Base-by-base conservation (phyloP, 2,329 filamentous ascomycete species). In the Diaporthe destruens region DNA sequence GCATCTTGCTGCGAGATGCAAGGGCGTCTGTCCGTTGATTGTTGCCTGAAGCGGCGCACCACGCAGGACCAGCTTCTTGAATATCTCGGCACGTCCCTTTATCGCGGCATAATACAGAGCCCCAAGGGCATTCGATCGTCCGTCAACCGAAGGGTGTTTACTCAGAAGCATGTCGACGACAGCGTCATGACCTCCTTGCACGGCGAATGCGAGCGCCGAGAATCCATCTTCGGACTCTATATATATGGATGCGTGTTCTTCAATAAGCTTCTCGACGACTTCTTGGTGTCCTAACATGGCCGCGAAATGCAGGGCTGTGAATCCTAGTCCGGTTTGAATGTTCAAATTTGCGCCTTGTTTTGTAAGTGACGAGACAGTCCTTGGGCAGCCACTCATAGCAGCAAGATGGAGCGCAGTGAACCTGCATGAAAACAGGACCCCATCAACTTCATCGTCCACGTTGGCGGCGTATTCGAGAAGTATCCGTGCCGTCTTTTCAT, bases 181-280 rank as follows among this genome's bases (percentile, higher is more conserved):
- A 20, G 59, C 23, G 25, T 65, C 59, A 65, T 65, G 42, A 51
- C 59, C 59, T 32, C 6, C 59, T 23, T 44, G 44, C 23, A 49
- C 59, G n/a, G 59, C 59, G 18, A 49, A 42, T 49, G 59, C 44
- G 11, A 65, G 39, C 42, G 59, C 39, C 39, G 59, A 51, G 39
- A 65, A 49, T 16, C 12, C 14, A 56, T 32, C 32, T 18, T 1
- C 54, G 29, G 54, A 56, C 54, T 56, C 12, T 4, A 56, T 8
- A 29, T 56, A 56, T 36, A 56, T 56, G 54, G 54, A 65, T 49
- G 59, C 14, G 29, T 32, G 59, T 49, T 65, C 42, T 23, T 65
- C 42, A 49, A 65, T n/a, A 14, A 65, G 59, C 59, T 65, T 65
- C 25, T 47, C 59, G 39, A 65, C 42, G 23, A 49, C 59, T 12